Conservation (phyloP, 371 early-diverging fungal species). For the Parasitella parasitica region DNA sequence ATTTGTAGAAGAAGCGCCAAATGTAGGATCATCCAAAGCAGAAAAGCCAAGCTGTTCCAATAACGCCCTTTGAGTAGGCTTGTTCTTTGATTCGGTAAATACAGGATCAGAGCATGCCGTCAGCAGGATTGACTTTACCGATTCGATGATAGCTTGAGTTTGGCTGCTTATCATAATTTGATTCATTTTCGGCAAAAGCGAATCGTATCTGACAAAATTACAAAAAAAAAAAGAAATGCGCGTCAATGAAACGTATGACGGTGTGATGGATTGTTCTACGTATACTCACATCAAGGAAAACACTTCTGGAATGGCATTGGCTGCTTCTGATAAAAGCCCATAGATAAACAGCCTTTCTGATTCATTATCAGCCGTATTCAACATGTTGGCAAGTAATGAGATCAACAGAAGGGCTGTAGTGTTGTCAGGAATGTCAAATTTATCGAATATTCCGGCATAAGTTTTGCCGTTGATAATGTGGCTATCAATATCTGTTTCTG, state of each 20-base stretch:
- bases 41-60: constrained; percentile 51
- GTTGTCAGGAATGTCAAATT: constrained; percentile 59
- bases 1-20: constrained; percentile 30
- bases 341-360: constrained; percentile 79
- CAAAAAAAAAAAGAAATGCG: too few relatives aligned
- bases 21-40: constrained; percentile 22
- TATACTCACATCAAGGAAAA: constrained; percentile 73
- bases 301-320: constrained; percentile 70
- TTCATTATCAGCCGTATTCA: constrained; percentile 81
- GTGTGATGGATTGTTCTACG: too few relatives aligned
- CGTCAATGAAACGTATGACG: too few relatives aligned
- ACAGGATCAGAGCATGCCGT: constrained; percentile 66
- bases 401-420: constrained; percentile 68
- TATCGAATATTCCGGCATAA: constrained; percentile 63
- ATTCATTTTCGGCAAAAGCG: constrained; percentile 69
- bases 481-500: constrained; percentile 44
- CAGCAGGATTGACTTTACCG: constrained; percentile 69
- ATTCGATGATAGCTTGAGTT: constrained; percentile 62
- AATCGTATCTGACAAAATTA: constrained; percentile 73
- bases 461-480: constrained; percentile 33
- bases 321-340: constrained; percentile 77
- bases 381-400: constrained; percentile 72
- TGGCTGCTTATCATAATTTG: constrained; percentile 66
- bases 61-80: constrained; percentile 32
- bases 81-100: constrained; percentile 35